Conservation (phyloP, 768 basidiomycete genomes). For the Albatrellus ellisii region DNA sequence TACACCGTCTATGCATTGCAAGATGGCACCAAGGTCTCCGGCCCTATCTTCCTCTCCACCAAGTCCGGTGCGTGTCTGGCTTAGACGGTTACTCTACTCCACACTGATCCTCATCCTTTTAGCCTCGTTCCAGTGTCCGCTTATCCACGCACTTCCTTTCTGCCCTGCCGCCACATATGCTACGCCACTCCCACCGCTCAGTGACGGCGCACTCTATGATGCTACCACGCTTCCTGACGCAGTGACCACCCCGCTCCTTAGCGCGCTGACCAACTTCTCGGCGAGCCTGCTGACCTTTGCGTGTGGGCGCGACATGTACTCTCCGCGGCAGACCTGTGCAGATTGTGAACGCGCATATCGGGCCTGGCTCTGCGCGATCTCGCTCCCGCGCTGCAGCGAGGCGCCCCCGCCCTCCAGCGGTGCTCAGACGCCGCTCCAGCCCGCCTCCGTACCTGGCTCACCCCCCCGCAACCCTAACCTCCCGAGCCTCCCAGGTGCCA, state of each 20-base stretch:
- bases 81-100: not conserved
- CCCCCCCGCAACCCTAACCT: conserved; percentile 26
- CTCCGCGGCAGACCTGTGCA: conserved; percentile 61
- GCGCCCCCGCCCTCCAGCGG: conserved; percentile 19
- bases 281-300: conserved; percentile 56
- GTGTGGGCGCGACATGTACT: conserved; percentile 73
- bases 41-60: not conserved
- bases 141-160: conserved; percentile 59
- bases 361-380: conserved; percentile 62
- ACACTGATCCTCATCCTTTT: not conserved
- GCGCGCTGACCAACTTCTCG: conserved; percentile 63
- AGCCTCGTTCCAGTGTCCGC: conserved; percentile 58
- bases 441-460: conserved; percentile 22
- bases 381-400: conserved; percentile 68
- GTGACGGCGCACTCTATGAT: conserved; percentile 30
- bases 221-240: conserved; percentile 33
- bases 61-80: not conserved
- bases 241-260: conserved; percentile 38
- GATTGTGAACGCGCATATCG: conserved; percentile 67
- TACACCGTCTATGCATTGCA: conserved; percentile 48
- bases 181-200: conserved; percentile 46
- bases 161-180: conserved; percentile 64
- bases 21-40: conserved; percentile 13
- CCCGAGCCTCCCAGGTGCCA: conserved; percentile 33
- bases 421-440: conserved; percentile 7